Evolutionary conservation across 2,329 filamentous ascomycete genomes (phyloP).

Genomic region (Paraphoma sp.): DNA sequence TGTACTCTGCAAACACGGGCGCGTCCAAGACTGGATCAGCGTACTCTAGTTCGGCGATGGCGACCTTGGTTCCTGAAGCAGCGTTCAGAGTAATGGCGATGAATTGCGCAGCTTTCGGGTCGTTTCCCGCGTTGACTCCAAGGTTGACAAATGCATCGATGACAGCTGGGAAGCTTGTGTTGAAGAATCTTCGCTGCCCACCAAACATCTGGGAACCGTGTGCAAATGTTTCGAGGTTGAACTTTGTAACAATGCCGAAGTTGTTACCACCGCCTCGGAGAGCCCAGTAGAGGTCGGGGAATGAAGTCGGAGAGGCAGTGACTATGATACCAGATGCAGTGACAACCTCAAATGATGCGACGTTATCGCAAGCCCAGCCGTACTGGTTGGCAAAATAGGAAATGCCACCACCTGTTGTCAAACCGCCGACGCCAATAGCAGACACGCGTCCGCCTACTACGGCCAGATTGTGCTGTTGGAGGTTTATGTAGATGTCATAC

Average conservation of each 20-base stretch:
- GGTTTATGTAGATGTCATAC: slow-evolving; percentile 34
- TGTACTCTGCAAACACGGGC: neutral
- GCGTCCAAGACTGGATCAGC: neutral
- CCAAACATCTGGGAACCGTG: slow-evolving; percentile 27
- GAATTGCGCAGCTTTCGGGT: slow-evolving; percentile 20
- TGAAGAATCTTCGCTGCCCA: slow-evolving; percentile 6
- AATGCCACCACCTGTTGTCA: slow-evolving; percentile 20
- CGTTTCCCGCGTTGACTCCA: slow-evolving; percentile 15
- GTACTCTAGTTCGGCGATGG: slow-evolving; percentile 1
- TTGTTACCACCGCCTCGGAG: slow-evolving; percentile 39
- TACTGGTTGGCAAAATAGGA: slow-evolving; percentile 20
- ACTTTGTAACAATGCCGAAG: slow-evolving; percentile 27
- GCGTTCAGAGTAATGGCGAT: neutral
- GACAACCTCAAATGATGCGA: slow-evolving; percentile 35
- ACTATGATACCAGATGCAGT: slow-evolving; percentile 12
- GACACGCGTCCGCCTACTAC: slow-evolving; percentile 34
- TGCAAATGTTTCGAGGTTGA: slow-evolving; percentile 19
- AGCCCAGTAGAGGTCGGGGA: slow-evolving; percentile 39
- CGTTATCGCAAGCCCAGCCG: slow-evolving; percentile 33
- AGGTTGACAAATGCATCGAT: slow-evolving; percentile 24
- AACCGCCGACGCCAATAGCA: slow-evolving; percentile 12
- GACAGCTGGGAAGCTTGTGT: slow-evolving; percentile 13
- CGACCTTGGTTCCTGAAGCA: neutral
- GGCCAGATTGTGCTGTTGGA: slow-evolving; percentile 26
- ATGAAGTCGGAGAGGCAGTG: slow-evolving; percentile 18